Evolutionary conservation across 1,139 yeast genomes (phyloP).

Genomic region (Debaryomycetaceae sp.): DNA sequence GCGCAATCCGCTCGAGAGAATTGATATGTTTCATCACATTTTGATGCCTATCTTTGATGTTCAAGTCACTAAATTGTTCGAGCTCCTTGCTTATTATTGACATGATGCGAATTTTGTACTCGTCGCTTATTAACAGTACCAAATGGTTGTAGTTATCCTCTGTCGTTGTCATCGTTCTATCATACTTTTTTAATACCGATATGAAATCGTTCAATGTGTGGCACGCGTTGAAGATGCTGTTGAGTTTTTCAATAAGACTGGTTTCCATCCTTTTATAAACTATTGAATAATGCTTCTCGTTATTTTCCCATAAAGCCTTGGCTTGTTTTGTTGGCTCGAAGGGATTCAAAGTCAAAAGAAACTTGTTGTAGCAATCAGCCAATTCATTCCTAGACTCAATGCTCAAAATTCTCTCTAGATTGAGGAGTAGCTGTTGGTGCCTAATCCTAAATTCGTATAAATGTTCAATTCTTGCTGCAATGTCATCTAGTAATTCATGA

Average conservation of each 20-base stretch:
- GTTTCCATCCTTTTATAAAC: slow-evolving; percentile 20
- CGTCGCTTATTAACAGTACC: slow-evolving; percentile 31
- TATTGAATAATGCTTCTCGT: slow-evolving; percentile 25
- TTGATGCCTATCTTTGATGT: slow-evolving; percentile 2
- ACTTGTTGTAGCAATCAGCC: slow-evolving; percentile 29
- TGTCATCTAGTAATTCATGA: slow-evolving; percentile 36
- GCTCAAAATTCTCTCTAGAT: slow-evolving; percentile 25
- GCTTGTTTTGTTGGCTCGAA: slow-evolving; percentile 36
- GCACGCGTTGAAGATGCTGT: slow-evolving; percentile 25
- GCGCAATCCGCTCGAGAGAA: neutral
- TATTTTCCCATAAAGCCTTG: slow-evolving; percentile 28
- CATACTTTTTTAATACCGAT: slow-evolving; percentile 23
- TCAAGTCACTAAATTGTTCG: slow-evolving; percentile 11
- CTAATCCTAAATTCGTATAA: slow-evolving; percentile 46
- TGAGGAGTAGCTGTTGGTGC: slow-evolving; percentile 54
- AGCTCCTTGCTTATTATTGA: slow-evolving; percentile 29
- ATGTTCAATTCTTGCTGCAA: slow-evolving; percentile 47
- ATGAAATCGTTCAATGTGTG: slow-evolving; percentile 27
- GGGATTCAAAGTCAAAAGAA: slow-evolving; percentile 23
- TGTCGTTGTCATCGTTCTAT: slow-evolving; percentile 9
- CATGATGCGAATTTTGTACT: slow-evolving; percentile 31
- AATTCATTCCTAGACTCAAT: slow-evolving; percentile 19
- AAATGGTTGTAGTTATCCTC: slow-evolving; percentile 14
- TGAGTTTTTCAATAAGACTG: slow-evolving; percentile 20
- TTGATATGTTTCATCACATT: neutral